A percentile compares a stretch with the other conserved stretches of the same genome.
Evolutionary conservation across 2,329 filamentous ascomycete genomes (phyloP).

Genomic region (Venturia pyrina): DNA sequence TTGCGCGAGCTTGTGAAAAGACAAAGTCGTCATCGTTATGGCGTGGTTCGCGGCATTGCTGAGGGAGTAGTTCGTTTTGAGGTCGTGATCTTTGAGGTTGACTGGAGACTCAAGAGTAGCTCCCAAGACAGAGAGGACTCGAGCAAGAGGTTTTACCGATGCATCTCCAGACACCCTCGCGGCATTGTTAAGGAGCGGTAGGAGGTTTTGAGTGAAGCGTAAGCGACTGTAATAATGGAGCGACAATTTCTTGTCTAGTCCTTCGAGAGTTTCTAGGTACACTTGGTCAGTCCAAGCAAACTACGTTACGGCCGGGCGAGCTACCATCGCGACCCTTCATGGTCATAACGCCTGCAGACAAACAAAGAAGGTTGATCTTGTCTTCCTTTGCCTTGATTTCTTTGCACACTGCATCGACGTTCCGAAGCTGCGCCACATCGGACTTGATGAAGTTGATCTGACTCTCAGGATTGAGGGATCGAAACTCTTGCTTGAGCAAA

Average conservation of each 20-base stretch:
- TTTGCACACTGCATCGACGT: constrained; percentile 33
- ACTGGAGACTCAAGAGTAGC: constrained; percentile 17
- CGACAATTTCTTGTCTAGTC: constrained; percentile 24
- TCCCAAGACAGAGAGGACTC: constrained; percentile 24
- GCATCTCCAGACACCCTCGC: constrained; percentile 12
- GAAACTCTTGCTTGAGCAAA: constrained; percentile 27
- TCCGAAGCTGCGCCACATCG: constrained; percentile 30
- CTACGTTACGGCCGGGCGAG: too few species aligned
- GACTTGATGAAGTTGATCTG: constrained; percentile 31
- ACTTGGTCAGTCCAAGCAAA: background rate
- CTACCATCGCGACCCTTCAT: constrained; percentile 26
- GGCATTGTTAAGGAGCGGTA: constrained; percentile 24
- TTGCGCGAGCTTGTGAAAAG: constrained; percentile 20
- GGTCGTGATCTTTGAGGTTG: constrained; percentile 20
- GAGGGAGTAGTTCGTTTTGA: constrained; percentile 21
- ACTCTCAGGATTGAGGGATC: constrained; percentile 28
- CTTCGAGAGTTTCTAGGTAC: constrained; percentile 26
- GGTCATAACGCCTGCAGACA: constrained; percentile 41
- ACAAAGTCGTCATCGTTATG: constrained; percentile 20
- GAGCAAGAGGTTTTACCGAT: constrained; percentile 17
- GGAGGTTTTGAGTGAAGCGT: constrained; percentile 29
- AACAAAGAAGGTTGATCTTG: constrained; percentile 45
- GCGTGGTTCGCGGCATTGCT: constrained; percentile 17
- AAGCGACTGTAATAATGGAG: constrained; percentile 28
- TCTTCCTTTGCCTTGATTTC: constrained; percentile 42